Base-by-base conservation (phyloP, 2,329 filamentous ascomycete species). In the Neofusicoccum sp. region DNA sequence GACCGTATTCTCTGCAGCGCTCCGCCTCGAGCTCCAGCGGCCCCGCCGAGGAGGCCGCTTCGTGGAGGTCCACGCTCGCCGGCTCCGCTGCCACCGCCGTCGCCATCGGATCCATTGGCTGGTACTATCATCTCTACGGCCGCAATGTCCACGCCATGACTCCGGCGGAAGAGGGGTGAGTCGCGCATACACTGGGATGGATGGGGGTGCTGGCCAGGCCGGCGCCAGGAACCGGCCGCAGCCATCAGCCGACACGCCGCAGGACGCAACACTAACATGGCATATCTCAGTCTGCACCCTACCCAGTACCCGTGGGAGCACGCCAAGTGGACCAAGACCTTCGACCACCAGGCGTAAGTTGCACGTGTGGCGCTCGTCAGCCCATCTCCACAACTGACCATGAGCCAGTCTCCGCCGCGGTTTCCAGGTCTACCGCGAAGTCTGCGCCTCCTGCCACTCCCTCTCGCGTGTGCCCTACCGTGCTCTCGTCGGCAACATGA, bases 351-450 rank as follows among this genome's bases (percentile, higher is more conserved):
- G 81, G 89, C 93, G 91, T 97, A 89, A 89, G 92, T 83, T 12
- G 11, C 49, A 16, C 33, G 37, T 37, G 48, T 39, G 48, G 59
- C 29, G 29, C 45, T 58, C 22, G n/a, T 5, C 28, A 47, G 31
- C 54, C 39, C 41, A n/a, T 36, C 54, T 12, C 54, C 36, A 28
- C 39, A 44, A 34, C 64, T 44, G 28, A 37, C 31, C 12, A 22
- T 60, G 41, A 54, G 50, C 6, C 70, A 97, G 93, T 74, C 93
- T 99, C 70, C 95, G 95, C 80, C 93, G 95, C 84, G 95, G 95
- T 82, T 99, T 98, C 88, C 93, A 97, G 83, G 95, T 99, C 77
- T 99, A 99, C 86, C 92, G 90, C 72, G 95, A 99, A 83, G 95
- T 99, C 75, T 99, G 95, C 86, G 88, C 93, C 66, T 92, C 92